These are phyloP conservation scores for Helotiales sp. DNA, from an alignment of 2,329 filamentous ascomycete species.

Conservation along the genomic window DNA sequence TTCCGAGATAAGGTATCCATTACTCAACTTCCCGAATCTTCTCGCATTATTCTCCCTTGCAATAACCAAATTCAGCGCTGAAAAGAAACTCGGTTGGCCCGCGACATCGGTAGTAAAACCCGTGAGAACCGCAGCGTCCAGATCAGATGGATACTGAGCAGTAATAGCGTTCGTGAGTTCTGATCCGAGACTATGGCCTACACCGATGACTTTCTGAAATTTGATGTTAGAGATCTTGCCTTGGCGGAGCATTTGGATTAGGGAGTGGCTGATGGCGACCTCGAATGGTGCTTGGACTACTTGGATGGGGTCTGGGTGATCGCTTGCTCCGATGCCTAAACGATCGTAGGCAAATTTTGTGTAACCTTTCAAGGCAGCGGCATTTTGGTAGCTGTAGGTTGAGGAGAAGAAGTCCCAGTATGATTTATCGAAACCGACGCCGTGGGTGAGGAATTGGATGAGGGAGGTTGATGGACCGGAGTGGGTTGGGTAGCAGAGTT, in stretches of 20 bases:
- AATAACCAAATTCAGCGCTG: conserved; percentile 7
- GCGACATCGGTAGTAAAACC: conserved; percentile 3
- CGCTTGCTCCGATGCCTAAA: conserved; percentile 13
- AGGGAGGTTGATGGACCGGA: not conserved
- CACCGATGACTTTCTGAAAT: conserved; percentile 13
- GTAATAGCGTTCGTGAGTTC: conserved; percentile 10
- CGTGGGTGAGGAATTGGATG: conserved; percentile 20
- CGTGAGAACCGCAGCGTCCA: conserved; percentile 13
- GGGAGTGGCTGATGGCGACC: conserved; percentile 4
- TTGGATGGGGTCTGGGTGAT: conserved; percentile 16
- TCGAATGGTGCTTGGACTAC: conserved; percentile 15
- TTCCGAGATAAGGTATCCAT: conserved; percentile 9
- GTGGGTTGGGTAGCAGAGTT: conserved; percentile 5
- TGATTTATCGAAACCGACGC: conserved; percentile 15
- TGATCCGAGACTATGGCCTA: conserved; percentile 15
- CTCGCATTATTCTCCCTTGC: not conserved
- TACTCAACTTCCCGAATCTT: conserved; percentile 1
- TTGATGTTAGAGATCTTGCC: not conserved
- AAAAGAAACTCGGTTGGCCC: conserved; percentile 9
- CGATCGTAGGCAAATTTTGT: conserved; percentile 22
- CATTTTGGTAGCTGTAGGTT: conserved; percentile 13
- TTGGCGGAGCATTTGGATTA: conserved; percentile 8
- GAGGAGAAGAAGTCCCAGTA: conserved; percentile 18
- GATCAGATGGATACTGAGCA: conserved; percentile 4
- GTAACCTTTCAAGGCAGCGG: conserved; percentile 5